Percentiles rank a stretch among this genome's conserved stretches.
These are phyloP conservation scores for Fragilaria radians DNA, from an alignment of 108 stramenopile species.

Conservation along the genomic window DNA sequence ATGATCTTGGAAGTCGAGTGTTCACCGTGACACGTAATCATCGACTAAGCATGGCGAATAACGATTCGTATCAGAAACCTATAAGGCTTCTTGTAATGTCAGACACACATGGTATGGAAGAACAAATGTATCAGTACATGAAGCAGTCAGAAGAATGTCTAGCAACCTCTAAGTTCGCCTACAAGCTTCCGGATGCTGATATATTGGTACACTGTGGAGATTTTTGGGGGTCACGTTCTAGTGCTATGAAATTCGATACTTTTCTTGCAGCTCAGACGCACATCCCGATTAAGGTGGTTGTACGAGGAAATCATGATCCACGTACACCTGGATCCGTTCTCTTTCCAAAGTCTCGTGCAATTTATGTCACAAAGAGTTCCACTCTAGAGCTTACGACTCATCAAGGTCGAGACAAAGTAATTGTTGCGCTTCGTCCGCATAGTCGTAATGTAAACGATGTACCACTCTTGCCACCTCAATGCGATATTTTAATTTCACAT, in stretches of 20 bases:
- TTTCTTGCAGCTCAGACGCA: slow-evolving; percentile 54
- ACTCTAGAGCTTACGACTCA: slow-evolving; percentile 25
- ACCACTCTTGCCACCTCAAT: slow-evolving; percentile 25
- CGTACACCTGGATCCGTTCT: too few relatives aligned
- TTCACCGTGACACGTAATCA: too few relatives aligned
- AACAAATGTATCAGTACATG: slow-evolving; percentile 22
- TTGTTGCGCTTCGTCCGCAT: slow-evolving; percentile 37
- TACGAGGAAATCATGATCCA: slow-evolving; percentile 80
- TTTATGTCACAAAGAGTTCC: slow-evolving; percentile 33
- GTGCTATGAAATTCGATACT: slow-evolving; percentile 47
- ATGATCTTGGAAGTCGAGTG: too few relatives aligned
- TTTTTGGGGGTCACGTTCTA: slow-evolving; percentile 36
- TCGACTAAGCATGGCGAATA: too few relatives aligned
- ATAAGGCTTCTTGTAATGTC: slow-evolving; percentile 53
- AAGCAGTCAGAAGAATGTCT: too few relatives aligned
- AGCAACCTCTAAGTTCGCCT: neutral
- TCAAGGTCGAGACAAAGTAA: slow-evolving; percentile 24
- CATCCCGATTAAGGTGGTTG: slow-evolving; percentile 54
- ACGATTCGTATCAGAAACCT: too few relatives aligned
- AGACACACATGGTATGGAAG: slow-evolving; percentile 74
- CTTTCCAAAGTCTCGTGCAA: slow-evolving; percentile 42
- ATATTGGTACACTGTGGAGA: slow-evolving; percentile 70
- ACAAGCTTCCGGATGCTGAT: slow-evolving; percentile 53
- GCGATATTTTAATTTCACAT: slow-evolving; percentile 62
- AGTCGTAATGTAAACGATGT: slow-evolving; percentile 21